Evolutionary conservation across 306 rosid genomes (phyloP).

Genomic region (Coriaria nepalensis): DNA sequence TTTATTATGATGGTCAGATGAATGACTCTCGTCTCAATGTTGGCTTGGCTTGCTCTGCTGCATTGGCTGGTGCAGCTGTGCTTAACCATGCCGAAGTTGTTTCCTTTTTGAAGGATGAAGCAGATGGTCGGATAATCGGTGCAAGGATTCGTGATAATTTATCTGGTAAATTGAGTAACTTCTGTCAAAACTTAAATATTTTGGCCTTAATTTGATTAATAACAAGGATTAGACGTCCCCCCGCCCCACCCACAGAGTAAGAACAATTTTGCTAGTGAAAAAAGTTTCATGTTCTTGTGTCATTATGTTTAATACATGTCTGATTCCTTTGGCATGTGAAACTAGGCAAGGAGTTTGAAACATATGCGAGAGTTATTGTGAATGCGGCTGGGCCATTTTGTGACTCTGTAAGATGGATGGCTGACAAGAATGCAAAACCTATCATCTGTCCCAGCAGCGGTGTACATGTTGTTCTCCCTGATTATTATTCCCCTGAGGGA

Average conservation of each 20-base stretch:
- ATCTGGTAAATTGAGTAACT: constrained; percentile 40
- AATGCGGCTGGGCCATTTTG: constrained; percentile 98
- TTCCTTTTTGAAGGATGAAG: constrained; percentile 72
- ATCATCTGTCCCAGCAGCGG: constrained; percentile 98
- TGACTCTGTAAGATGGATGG: constrained; percentile 77
- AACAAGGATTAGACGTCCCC: background rate
- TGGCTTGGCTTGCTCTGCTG: constrained; percentile 89
- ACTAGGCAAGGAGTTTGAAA: constrained; percentile 77
- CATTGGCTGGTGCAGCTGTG: constrained; percentile 96
- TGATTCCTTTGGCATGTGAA: too few relatives aligned
- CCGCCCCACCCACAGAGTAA: too few relatives aligned
- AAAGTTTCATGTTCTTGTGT: background rate
- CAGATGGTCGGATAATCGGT: constrained; percentile 52
- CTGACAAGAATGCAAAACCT: constrained; percentile 41
- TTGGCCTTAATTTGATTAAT: background rate
- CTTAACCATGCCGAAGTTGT: constrained; percentile 91
- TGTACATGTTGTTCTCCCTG: constrained; percentile 90
- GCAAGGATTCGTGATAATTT: constrained; percentile 71
- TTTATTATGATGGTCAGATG: constrained; percentile 99
- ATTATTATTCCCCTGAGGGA: constrained; percentile 97
- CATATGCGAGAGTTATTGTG: constrained; percentile 90
- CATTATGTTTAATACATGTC: background rate
- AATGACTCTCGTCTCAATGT: constrained; percentile 91
- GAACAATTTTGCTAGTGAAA: background rate
- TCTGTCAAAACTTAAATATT: background rate